Evolutionary conservation across 2,329 filamentous ascomycete species (phyloP).

Genomic region (Monosporascus sp.): DNA sequence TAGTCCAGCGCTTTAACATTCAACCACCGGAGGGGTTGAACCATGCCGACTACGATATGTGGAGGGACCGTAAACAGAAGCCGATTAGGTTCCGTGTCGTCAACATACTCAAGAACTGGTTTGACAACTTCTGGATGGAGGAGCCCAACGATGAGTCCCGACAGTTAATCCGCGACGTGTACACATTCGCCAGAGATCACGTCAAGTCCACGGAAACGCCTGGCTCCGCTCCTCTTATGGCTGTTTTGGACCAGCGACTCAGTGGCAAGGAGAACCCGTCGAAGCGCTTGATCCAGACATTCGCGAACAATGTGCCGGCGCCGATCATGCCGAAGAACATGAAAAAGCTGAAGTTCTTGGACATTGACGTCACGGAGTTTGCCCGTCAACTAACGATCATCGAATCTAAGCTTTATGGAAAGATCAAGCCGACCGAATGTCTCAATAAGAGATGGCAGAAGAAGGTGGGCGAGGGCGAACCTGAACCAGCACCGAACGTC

Average conservation of each 20-base stretch:
- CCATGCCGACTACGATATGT: conserved; percentile 72
- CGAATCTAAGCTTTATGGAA: conserved; percentile 88
- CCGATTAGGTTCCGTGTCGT: conserved; percentile 93
- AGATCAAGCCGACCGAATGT: conserved; percentile 93
- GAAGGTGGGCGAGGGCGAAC: conserved; percentile 76
- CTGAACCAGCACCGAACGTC: conserved; percentile 87
- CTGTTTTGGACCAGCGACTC: conserved; percentile 81
- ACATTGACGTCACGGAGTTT: conserved; percentile 94
- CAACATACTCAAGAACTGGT: conserved; percentile 97
- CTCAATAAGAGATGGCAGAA: conserved; percentile 99
- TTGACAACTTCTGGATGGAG: conserved; percentile 99
- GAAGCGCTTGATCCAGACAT: conserved; percentile 80
- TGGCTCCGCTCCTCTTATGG: conserved; percentile 77
- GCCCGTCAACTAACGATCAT: conserved; percentile 97
- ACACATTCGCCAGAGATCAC: conserved; percentile 84
- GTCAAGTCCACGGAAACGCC: conserved; percentile 92
- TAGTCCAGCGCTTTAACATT: conserved; percentile 87
- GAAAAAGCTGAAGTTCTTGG: conserved; percentile 98
- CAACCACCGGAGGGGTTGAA: conserved; percentile 82
- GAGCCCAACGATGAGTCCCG: conserved; percentile 78
- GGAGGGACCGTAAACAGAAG: conserved; percentile 93
- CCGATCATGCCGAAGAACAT: conserved; percentile 98
- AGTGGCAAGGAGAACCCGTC: conserved; percentile 82
- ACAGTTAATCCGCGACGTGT: conserved; percentile 81
- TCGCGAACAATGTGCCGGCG: conserved; percentile 74